Evolutionary conservation across 2,329 filamentous ascomycete species (phyloP), one percentile per base, ranked within the genome.

Genomic region (Colletotrichum sp.): DNA sequence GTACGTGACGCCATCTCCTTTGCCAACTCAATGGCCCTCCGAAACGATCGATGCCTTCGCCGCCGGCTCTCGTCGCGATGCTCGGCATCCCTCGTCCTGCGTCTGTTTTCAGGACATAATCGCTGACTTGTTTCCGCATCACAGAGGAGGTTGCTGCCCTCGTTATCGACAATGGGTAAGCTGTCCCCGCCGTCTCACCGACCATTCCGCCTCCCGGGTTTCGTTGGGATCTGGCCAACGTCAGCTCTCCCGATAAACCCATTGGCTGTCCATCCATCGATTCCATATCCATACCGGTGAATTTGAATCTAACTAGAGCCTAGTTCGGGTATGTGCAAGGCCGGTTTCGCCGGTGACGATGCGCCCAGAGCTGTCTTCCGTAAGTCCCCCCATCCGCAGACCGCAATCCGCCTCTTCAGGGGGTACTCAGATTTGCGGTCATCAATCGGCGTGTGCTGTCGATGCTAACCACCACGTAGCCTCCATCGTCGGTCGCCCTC

Each of bases 81-180:
- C 69, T 63, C 66, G 63, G 12, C 65, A 52, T 70, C 70, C 60
- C 24, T 74, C 64, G 36, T 60, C 10, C 28, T 30, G 36, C 73
- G 32, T 71, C 24, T 18, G 15, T 16, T 21, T 26, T 21, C 13
- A 32, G 64, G 49, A 49, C 69, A 52, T 71, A 77, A 75, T 83
- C 78, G 83, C 90, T 91, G 81, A 90, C 85, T 39, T 80, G 77
- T 81, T 81, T 86, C 79, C 82, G 79, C 78, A 78, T 80, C 90
- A 89, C 87, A 99, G 97, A 99, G 93, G 97, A 99, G 95, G 97
- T 99, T 90, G 97, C 97, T 89, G 97, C 97, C 90, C 96, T 99
- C 95, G 97, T 99, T 90, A 99, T 99, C 91, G 97, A 99, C 96
- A 99, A 99, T 99, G 97, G 97, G 97, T 99, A 96, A 95, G 96